Conservation (phyloP, 805 yeast species). For the Spathaspora boniae region DNA sequence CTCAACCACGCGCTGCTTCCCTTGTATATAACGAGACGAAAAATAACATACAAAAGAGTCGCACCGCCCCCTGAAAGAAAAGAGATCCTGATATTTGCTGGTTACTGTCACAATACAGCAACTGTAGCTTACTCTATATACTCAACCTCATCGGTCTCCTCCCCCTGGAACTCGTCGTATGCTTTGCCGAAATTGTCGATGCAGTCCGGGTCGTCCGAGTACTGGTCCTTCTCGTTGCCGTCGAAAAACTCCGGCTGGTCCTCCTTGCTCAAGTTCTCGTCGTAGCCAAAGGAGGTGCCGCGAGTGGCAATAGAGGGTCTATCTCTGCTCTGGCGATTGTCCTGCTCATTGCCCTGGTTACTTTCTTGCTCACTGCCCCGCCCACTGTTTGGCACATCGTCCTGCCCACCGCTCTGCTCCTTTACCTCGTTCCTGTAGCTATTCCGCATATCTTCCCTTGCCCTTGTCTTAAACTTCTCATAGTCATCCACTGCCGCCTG, state of each 20-base stretch:
- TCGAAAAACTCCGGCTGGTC: slow-evolving; percentile 40
- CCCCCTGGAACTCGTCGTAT: slow-evolving; percentile 31
- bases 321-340: slow-evolving; percentile 2
- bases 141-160: slow-evolving; percentile 11
- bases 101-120: too few species aligned
- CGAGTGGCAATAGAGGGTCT: slow-evolving; percentile 1
- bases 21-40: too few species aligned
- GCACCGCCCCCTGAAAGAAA: too few species aligned
- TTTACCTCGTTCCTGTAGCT: not conserved
- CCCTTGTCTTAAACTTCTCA: slow-evolving; percentile 17
- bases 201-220: slow-evolving; percentile 34
- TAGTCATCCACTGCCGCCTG: slow-evolving; percentile 17
- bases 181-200: slow-evolving; percentile 30
- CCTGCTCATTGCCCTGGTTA: slow-evolving; percentile 1
- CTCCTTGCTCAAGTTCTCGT: slow-evolving; percentile 31
- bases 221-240: slow-evolving; percentile 24
- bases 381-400: slow-evolving; percentile 1
- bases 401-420: too few species aligned
- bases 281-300: slow-evolving; percentile 16
- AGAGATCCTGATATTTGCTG: too few species aligned
- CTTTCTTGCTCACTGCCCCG: slow-evolving; percentile 1
- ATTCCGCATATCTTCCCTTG: slow-evolving; percentile 3
- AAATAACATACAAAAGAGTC: too few species aligned
- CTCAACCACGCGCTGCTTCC: too few species aligned
- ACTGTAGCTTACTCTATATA: not conserved